Base-by-base conservation (phyloP, 257 asterid genomes). In the Lycium ferocissimum region DNA sequence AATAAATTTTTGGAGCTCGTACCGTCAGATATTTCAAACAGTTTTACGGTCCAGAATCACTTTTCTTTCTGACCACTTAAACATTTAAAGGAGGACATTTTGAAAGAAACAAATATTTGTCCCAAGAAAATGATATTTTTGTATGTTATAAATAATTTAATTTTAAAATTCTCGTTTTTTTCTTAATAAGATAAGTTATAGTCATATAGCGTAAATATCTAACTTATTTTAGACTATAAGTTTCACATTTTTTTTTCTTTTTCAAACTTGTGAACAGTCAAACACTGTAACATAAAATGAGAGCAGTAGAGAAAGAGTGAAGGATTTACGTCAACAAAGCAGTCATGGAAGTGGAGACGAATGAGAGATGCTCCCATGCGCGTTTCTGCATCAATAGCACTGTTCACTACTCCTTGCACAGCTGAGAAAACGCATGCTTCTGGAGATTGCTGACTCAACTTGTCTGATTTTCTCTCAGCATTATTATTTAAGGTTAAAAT, bases 331-430 rank as follows among this genome's bases (percentile, higher is more conserved):
- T 83, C 85, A 18, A 83, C 85, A 18, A 83, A 83, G 79, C 85
- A 83, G 43, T 83, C 85, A 35, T 83, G 85, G 66, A 83, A 83
- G 13, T 65, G 78, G 15, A 83, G 85, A 0, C 85, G 85, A 35
- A 83, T 83, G 69, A 83, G 85, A 35, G 85, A 83, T 35, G 85
- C 85, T 9, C 85, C 85, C 85, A 83, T 83, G 37, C 85, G 80
- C 7, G n/a, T 33, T 51, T 83, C 85, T 3, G 37, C 18, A 33
- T 67, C 37, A 51, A 83, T 83, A 20, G 80, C 85, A 14, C 22
- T 73, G 40, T 47, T 20, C 5, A 83, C 85, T 4, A 83, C 69
- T 17, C 7, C 45, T 53, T 9, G 17, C 3, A 76, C 62, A 22
- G 81, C 63, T 14, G 81, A 76, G 45, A 76, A 76, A 14, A 76